Conservation (phyloP, 2,329 filamentous ascomycete species). For the Pestalotiopsis sp. region DNA sequence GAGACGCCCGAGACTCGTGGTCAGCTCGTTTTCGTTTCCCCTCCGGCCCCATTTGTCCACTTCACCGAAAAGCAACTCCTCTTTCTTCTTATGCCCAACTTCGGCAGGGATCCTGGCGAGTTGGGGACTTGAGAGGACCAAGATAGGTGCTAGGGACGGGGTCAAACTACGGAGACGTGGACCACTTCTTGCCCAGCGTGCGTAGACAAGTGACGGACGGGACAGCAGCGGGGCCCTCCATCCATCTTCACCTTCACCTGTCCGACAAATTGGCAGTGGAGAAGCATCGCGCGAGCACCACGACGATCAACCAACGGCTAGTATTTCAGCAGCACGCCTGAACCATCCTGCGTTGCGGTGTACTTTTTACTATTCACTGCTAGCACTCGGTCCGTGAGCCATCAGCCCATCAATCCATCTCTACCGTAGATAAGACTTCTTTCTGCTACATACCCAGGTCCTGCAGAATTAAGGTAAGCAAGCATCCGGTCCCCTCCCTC, state of each 20-base stretch:
- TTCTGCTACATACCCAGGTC: background rate
- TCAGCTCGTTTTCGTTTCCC: background rate
- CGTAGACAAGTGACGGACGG: background rate
- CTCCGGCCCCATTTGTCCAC: background rate
- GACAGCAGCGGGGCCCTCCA: slow-evolving; percentile 10
- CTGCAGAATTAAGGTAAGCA: background rate
- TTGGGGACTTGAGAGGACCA: background rate
- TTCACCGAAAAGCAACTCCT: background rate
- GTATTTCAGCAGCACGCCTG: background rate
- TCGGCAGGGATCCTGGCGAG: background rate
- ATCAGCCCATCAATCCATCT: background rate
- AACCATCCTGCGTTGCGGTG: background rate
- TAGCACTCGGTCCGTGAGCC: background rate
- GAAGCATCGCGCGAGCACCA: slow-evolving; percentile 10
- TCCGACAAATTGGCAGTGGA: slow-evolving; percentile 13
- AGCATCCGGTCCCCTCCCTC: background rate
- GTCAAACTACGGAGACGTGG: background rate
- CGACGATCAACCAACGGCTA: slow-evolving; percentile 14
- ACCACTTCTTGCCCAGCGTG: background rate
- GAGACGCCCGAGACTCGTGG: background rate
- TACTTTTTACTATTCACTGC: background rate
- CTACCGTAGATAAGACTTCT: background rate
- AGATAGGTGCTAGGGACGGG: background rate
- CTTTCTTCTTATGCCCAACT: background rate
- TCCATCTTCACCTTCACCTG: slow-evolving; percentile 11